A percentile compares a stretch with the other conserved stretches of the same genome.
These are phyloP conservation scores for Secale cereale DNA, from an alignment of 176 grass and related monocot genomes.

Conservation along the genomic window DNA sequence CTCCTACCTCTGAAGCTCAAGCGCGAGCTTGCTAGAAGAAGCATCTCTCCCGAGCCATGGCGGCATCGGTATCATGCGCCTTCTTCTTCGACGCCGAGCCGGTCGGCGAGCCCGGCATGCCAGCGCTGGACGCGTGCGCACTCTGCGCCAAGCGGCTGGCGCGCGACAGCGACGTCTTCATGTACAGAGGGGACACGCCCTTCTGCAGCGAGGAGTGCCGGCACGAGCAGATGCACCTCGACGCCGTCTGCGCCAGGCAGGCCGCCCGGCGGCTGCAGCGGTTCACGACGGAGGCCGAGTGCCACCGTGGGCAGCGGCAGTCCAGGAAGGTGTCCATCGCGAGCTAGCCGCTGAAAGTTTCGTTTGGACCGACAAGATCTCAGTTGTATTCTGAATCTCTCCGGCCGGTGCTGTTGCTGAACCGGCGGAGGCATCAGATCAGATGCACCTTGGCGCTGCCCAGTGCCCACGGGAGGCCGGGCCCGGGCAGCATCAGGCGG, in stretches of 20 bases:
- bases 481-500: no score
- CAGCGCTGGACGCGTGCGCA: slow-evolving; percentile 46
- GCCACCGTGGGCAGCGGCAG: not conserved
- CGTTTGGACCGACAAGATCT: no score
- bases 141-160: slow-evolving; percentile 45
- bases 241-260: not conserved
- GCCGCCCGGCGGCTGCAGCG: not conserved
- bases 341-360: not conserved
- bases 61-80: not conserved
- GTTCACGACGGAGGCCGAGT: not conserved
- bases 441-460: no score
- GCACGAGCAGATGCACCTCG: slow-evolving; percentile 46
- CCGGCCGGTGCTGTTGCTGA: not conserved
- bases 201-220: slow-evolving; percentile 72
- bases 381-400: not conserved
- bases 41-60: not conserved
- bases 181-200: slow-evolving; percentile 68
- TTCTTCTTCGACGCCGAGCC: slow-evolving; percentile 42
- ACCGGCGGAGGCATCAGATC: no score
- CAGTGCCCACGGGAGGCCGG: not conserved
- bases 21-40: not conserved
- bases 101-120: not conserved
- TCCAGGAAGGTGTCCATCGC: not conserved
- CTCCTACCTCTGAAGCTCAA: no score
- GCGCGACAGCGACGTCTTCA: slow-evolving; percentile 52